These are phyloP conservation scores for Rhizophora apiculata DNA, from an alignment of 345 rosid genomes.

Conservation along the genomic window DNA sequence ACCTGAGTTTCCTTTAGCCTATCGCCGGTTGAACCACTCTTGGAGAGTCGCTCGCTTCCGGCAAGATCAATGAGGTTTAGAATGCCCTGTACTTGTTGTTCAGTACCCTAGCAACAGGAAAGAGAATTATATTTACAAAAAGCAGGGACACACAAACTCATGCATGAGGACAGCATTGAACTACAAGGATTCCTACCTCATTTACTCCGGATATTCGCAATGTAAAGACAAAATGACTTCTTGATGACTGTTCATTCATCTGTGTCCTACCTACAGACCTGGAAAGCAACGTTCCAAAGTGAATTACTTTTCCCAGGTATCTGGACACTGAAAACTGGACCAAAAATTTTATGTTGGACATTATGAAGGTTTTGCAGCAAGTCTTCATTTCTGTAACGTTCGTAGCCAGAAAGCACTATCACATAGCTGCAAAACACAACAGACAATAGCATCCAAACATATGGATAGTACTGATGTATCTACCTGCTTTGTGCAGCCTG, in stretches of 20 bases:
- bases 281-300: background rate
- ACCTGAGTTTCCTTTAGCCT: constrained; percentile 96
- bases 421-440: no score
- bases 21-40: constrained; percentile 89
- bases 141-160: background rate
- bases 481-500: constrained; percentile 96
- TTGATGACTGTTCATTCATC: constrained; percentile 61
- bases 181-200: constrained; percentile 44
- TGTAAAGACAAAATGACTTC: constrained; percentile 87
- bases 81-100: constrained; percentile 53
- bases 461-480: background rate
- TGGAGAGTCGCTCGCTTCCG: constrained; percentile 92
- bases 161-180: background rate
- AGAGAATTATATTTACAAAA: constrained; percentile 9
- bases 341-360: background rate
- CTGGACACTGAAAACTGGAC: no score
- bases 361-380: no score
- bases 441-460: background rate
- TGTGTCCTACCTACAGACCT: constrained; percentile 91
- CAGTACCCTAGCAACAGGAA: constrained; percentile 56
- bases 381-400: no score
- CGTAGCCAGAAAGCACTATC: no score
- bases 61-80: constrained; percentile 89
- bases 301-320: background rate
- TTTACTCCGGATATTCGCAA: constrained; percentile 75